Conservation (phyloP, 306 rosid species). For the Parietaria judaica region DNA sequence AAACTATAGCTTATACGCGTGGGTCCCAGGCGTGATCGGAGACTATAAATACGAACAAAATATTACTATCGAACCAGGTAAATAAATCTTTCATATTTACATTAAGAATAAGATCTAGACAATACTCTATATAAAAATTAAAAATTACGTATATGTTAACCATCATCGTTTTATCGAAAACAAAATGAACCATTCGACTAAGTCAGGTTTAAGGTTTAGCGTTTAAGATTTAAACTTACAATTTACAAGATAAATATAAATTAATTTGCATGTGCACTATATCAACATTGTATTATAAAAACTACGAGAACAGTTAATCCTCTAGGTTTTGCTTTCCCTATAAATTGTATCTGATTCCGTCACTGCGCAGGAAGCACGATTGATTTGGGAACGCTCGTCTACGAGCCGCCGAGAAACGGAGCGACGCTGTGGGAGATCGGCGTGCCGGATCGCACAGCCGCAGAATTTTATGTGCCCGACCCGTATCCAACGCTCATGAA, state of each 20-base stretch:
- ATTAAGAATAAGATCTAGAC: too few relatives aligned
- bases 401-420: slow-evolving; percentile 69
- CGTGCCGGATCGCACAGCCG: slow-evolving; percentile 74
- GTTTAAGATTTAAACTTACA: too few relatives aligned
- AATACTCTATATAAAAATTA: not conserved
- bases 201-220: too few relatives aligned
- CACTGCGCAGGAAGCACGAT: slow-evolving; percentile 28
- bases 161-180: not conserved
- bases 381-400: slow-evolving; percentile 27
- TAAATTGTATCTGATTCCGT: not conserved
- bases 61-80: slow-evolving; percentile 46
- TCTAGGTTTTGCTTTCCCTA: too few relatives aligned
- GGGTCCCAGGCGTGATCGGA: slow-evolving; percentile 74
- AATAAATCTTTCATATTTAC: too few relatives aligned
- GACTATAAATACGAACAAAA: slow-evolving; percentile 37
- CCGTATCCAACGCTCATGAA: slow-evolving; percentile 40
- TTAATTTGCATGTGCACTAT: too few relatives aligned
- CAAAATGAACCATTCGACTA: too few relatives aligned
- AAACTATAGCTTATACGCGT: slow-evolving; percentile 57
- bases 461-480: slow-evolving; percentile 56
- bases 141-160: not conserved
- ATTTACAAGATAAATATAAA: too few relatives aligned
- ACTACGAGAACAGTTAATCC: too few relatives aligned
- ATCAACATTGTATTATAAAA: too few relatives aligned
- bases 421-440: slow-evolving; percentile 87